A percentile compares a stretch with the other conserved stretches of the same genome.
Evolutionary conservation across 2,329 filamentous ascomycete species (phyloP).

Genomic region (Penicillium crustosum): DNA sequence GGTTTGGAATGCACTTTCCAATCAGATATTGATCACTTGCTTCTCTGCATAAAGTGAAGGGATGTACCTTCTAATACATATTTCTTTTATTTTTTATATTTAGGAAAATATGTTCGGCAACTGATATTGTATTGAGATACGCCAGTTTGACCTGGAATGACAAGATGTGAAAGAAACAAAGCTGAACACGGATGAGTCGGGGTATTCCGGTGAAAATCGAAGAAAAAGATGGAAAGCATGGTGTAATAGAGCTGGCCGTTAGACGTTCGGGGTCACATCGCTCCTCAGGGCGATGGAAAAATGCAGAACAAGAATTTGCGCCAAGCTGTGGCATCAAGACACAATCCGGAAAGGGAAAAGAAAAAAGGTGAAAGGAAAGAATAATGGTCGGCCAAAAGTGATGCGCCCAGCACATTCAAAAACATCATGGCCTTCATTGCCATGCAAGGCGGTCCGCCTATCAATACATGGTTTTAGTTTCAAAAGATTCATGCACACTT

Average conservation of each 20-base stretch:
- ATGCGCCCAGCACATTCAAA: conserved; percentile 26
- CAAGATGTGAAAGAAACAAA: conserved; percentile 11
- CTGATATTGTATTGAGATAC: conserved; percentile 16
- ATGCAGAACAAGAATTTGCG: conserved; percentile 5
- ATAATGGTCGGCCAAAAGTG: conserved; percentile 12
- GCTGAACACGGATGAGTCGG: conserved; percentile 26
- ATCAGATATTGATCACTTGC: conserved; percentile 10
- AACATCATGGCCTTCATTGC: conserved; percentile 5
- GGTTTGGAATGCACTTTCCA: conserved; percentile 16
- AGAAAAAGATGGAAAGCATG: conserved; percentile 9
- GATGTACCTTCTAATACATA: neutral
- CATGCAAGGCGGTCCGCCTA: conserved; percentile 9
- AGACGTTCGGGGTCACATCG: conserved; percentile 14
- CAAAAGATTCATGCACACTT: conserved; percentile 15
- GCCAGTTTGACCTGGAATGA: conserved; percentile 16
- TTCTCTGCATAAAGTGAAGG: conserved; percentile 2
- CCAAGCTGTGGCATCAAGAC: conserved; percentile 12
- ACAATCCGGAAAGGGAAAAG: conserved; percentile 12
- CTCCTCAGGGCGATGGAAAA: conserved; percentile 5
- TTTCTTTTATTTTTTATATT: neutral
- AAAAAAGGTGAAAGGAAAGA: conserved; percentile 14
- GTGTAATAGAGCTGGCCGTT: conserved; percentile 12
- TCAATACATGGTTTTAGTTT: conserved; percentile 14
- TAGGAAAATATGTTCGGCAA: conserved; percentile 2
- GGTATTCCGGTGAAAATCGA: conserved; percentile 31